Evolutionary conservation across 345 rosid species (phyloP).

Genomic region (Populus davidiana): DNA sequence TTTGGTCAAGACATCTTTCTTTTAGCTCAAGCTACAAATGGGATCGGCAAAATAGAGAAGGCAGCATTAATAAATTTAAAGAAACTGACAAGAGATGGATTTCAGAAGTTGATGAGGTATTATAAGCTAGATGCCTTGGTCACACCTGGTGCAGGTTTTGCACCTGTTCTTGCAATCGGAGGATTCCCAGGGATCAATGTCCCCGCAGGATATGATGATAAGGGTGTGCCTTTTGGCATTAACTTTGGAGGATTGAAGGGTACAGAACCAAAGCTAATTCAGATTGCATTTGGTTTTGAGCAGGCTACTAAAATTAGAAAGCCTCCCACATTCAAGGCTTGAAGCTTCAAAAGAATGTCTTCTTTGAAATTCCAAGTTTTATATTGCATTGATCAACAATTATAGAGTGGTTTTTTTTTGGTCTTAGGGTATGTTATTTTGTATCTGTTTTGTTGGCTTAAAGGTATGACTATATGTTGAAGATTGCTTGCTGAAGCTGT

Average conservation of each 20-base stretch:
- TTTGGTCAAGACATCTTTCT: slow-evolving; percentile 47
- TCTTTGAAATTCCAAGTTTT: not conserved
- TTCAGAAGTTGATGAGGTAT: slow-evolving; percentile 51
- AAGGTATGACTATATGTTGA: too few relatives aligned
- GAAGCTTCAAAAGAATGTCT: not conserved
- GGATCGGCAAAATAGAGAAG: slow-evolving; percentile 28
- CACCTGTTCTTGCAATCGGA: slow-evolving; percentile 51
- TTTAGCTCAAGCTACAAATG: slow-evolving; percentile 42
- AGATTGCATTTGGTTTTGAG: slow-evolving; percentile 68
- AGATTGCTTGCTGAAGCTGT: too few relatives aligned
- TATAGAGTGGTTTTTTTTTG: too few relatives aligned
- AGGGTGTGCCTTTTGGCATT: slow-evolving; percentile 63
- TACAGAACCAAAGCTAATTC: slow-evolving; percentile 60
- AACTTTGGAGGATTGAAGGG: slow-evolving; percentile 63
- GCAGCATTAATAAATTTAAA: slow-evolving; percentile 30
- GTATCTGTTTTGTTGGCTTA: too few relatives aligned
- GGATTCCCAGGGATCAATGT: slow-evolving; percentile 69
- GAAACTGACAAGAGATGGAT: slow-evolving; percentile 38
- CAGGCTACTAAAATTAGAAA: slow-evolving; percentile 56
- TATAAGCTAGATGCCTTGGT: slow-evolving; percentile 56
- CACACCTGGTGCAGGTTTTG: slow-evolving; percentile 16
- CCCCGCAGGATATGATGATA: slow-evolving; percentile 51
- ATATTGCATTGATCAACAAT: too few relatives aligned
- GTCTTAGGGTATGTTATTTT: too few relatives aligned
- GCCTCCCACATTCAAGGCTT: slow-evolving; percentile 49